Base-by-base conservation (phyloP, 768 basidiomycete species). In the Mycena crocata region DNA sequence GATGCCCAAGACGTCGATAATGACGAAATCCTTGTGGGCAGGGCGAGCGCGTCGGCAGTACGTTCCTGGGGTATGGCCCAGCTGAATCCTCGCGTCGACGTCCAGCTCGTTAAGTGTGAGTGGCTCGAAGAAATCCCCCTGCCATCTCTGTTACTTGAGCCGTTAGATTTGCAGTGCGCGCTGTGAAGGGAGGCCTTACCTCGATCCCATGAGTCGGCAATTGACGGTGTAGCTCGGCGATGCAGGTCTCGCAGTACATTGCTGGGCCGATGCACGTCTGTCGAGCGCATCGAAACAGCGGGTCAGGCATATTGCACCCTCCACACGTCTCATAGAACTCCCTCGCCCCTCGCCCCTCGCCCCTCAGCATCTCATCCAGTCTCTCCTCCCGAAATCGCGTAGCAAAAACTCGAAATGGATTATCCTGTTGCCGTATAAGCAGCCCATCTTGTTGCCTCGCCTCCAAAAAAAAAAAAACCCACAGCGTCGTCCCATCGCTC, bases 141-240 rank as follows among this genome's bases (percentile, higher is more conserved):
- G 19, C 44, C 50, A 50, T 19, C 34, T 24, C 39, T 42, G 26
- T 12, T 9, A 37, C 42, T 19, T 44, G 7, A 44, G 42, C 42
- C 10, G 8, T 8, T 44, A n/a, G 42, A 13, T 14, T 19, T 7
- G 17, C 42, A 44, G 6, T 44, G 15, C 15, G 26, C 48, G 28
- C 28, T 10, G 15, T 24, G 12, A 51, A 19, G 42, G 21, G 50
- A 12, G 15, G 2, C n/a, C 46, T 17, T 46, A 67, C 66, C 60
- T 67, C 66, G 19, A 67, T 13, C n/a, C 24, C 31, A 42, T 67
- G 66, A 2, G 61, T 46, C 14, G 66, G 66, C 9, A 44, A 24
- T 19, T 44, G 42, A 5, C 19, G 1, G 28, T 67, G 66, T 24
- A 40, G 4, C 21, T 55, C 60, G n/a, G 56, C 51, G 39, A 62